Conservation (phyloP, 306 rosid species). For the Lupinus albus region DNA sequence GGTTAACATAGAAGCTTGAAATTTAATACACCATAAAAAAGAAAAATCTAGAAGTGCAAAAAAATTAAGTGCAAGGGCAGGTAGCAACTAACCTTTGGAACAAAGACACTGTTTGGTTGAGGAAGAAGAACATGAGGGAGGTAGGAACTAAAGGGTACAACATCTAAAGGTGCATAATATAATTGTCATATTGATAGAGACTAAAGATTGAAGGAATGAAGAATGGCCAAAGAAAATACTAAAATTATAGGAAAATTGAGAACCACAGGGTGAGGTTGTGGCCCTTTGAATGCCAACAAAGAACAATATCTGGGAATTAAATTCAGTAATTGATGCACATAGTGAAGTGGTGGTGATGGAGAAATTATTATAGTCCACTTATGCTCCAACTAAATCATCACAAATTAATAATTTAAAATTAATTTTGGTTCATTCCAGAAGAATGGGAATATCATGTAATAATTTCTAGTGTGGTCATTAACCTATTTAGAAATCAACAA, state of each 20-base stretch:
- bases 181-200: background rate
- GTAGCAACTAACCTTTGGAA: conserved; percentile 38
- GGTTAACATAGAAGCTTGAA: conserved; percentile 8
- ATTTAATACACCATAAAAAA: background rate
- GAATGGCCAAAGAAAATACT: conserved; percentile 4
- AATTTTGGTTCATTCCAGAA: no score
- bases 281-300: conserved; percentile 63
- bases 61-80: background rate
- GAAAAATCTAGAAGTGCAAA: no score
- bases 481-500: no score
- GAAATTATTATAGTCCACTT: conserved; percentile 8
- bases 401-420: no score
- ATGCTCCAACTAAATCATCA: background rate
- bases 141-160: background rate
- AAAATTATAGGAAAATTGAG: conserved; percentile 27
- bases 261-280: conserved; percentile 65
- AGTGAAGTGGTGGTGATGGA: background rate
- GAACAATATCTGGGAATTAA: conserved; percentile 31
- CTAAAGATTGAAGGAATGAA: conserved; percentile 1
- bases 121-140: background rate
- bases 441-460: no score
- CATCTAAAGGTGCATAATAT: background rate
- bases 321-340: background rate
- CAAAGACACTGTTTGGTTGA: conserved; percentile 19
- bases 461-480: no score